Conservation (phyloP, 345 rosid species). For the Dovyalis caffra region DNA sequence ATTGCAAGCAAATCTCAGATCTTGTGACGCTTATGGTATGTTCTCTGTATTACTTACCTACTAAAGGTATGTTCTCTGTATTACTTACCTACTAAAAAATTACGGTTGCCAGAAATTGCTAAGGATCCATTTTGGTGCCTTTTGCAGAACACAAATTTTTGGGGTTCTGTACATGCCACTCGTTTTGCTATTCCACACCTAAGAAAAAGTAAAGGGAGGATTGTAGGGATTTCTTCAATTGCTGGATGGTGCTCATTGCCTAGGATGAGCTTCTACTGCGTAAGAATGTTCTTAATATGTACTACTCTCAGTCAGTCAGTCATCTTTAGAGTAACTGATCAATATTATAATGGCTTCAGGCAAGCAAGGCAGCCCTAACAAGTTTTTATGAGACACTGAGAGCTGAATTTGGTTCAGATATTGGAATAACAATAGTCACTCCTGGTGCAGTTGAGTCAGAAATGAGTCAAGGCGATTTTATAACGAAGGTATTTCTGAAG, state of each 20-base stretch:
- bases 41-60: no score
- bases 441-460: conserved; percentile 43
- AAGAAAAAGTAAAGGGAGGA: conserved; percentile 43
- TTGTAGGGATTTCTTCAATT: conserved; percentile 47
- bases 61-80: no score
- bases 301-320: background rate
- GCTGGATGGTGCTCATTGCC: conserved; percentile 44
- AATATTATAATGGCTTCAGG: conserved; percentile 27
- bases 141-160: conserved; percentile 47
- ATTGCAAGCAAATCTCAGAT: conserved; percentile 6
- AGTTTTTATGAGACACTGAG: conserved; percentile 48
- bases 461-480: conserved; percentile 35
- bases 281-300: conserved; percentile 9
- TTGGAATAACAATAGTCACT: conserved; percentile 48
- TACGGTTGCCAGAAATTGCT: no score
- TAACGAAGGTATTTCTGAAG: background rate
- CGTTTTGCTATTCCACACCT: conserved; percentile 39
- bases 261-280: conserved; percentile 45
- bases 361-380: conserved; percentile 60
- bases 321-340: background rate
- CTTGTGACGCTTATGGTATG: conserved; percentile 39
- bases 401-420: conserved; percentile 34
- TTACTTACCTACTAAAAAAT: no score
- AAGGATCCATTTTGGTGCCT: background rate
- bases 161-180: conserved; percentile 50